A percentile compares a stretch with the other conserved stretches of the same genome.
These are phyloP conservation scores for Chalciporus pseudorubinellus DNA, from an alignment of 768 basidiomycete genomes.

Conservation along the genomic window DNA sequence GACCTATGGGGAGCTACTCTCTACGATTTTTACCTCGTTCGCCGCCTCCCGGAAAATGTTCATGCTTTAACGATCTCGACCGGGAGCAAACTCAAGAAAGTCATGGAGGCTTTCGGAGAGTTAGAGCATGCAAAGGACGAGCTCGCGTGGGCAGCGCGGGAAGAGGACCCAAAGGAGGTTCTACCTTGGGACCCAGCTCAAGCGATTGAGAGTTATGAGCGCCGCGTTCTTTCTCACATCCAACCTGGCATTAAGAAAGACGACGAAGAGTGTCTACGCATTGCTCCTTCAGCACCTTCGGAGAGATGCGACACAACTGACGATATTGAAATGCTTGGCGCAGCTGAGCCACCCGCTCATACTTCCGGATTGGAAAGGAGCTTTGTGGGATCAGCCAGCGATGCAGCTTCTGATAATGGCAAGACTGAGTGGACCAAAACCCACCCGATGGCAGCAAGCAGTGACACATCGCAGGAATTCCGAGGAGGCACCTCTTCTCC, in stretches of 20 bases:
- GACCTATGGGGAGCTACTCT: constrained; percentile 29
- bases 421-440: neutral
- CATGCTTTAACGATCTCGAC: constrained; percentile 8
- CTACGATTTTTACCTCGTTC: constrained; percentile 27
- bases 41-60: neutral
- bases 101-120: constrained; percentile 20
- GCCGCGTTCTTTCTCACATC: neutral
- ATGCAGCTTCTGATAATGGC: neutral
- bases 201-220: constrained; percentile 10
- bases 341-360: too few species aligned
- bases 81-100: constrained; percentile 23
- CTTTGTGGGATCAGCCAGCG: neutral
- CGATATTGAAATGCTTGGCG: neutral
- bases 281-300: neutral
- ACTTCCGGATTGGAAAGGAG: neutral
- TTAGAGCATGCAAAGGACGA: constrained; percentile 14
- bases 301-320: neutral
- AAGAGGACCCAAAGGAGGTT: constrained; percentile 21
- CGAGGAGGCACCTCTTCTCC: constrained; percentile 2
- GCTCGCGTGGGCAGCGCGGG: constrained; percentile 19
- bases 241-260: neutral
- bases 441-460: neutral
- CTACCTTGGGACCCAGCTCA: constrained; percentile 15
- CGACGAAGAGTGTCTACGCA: neutral
- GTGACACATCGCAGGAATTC: neutral